phyloP scores from a whole-genome alignment of 1,284 basidiomycete genomes.

The Chalciporus sp. region DNA sequence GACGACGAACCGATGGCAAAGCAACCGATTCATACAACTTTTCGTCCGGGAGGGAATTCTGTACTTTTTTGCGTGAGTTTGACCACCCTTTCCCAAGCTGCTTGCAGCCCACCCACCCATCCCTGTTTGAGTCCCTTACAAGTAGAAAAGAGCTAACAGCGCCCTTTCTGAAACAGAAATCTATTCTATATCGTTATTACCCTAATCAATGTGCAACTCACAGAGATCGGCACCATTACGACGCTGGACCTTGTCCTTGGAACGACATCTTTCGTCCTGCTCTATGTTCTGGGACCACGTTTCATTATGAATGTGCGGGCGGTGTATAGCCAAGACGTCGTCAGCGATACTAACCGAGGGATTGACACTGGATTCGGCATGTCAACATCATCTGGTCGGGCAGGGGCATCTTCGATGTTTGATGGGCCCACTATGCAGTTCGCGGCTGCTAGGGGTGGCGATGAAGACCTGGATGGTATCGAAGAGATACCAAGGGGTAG shows the following conservation, averaged over 20 bases:
- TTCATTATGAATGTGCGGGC: neutral
- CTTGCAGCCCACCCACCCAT: neutral
- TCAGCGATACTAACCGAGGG: neutral
- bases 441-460: neutral
- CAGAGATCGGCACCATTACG: neutral
- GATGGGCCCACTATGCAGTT: neutral
- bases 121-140: neutral
- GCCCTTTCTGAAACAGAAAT: neutral
- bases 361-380: neutral
- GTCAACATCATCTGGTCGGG: neutral
- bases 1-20: neutral
- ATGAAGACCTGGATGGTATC: neutral
- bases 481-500: neutral
- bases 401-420: neutral
- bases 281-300: neutral
- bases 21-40: slow-evolving; percentile 9
- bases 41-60: slow-evolving; percentile 7
- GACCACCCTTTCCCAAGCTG: neutral
- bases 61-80: slow-evolving; percentile 9
- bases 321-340: neutral
- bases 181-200: neutral
- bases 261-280: neutral
- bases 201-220: neutral
- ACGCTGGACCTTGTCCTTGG: neutral
- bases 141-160: neutral